A percentile compares a stretch with the other conserved stretches of the same genome.
These are phyloP conservation scores for Plasmodium billcollinsi DNA, from an alignment of 169 alveolate species.

Conservation along the genomic window DNA sequence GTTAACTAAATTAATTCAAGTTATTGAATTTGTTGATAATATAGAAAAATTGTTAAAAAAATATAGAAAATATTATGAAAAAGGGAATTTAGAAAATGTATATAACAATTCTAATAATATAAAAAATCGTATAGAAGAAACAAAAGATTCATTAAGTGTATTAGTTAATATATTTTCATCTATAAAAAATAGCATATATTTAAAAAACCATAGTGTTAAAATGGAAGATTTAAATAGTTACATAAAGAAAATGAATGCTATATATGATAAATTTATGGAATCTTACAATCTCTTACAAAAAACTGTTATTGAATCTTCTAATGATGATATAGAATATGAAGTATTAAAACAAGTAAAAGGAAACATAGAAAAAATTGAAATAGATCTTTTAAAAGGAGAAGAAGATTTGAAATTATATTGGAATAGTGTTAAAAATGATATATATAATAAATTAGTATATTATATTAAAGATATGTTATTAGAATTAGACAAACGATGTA, in stretches of 20 bases:
- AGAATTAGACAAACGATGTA: neutral
- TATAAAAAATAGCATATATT: constrained; percentile 1
- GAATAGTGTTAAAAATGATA: constrained; percentile 5
- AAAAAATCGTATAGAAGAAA: constrained; percentile 14
- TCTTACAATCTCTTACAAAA: constrained; percentile 18
- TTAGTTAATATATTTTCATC: constrained; percentile 3
- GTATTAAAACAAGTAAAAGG: neutral
- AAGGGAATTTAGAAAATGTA: constrained; percentile 8
- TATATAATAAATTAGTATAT: constrained; percentile 10
- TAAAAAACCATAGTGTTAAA: neutral
- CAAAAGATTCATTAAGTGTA: constrained; percentile 14
- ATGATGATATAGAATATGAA: constrained; percentile 2
- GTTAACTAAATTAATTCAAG: neutral
- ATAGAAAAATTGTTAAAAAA: constrained; percentile 24
- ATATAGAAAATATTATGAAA: constrained; percentile 18
- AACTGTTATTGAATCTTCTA: neutral
- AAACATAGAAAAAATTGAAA: constrained; percentile 3
- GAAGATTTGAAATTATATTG: constrained; percentile 3
- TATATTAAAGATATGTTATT: constrained; percentile 13
- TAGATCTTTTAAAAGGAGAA: constrained; percentile 1
- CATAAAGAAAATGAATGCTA: neutral
- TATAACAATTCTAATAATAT: constrained; percentile 16
- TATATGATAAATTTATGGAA: neutral
- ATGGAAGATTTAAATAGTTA: constrained; percentile 4
- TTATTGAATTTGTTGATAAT: neutral